Evolutionary conservation across 331 rosid genomes (phyloP), one percentile per base, ranked within the genome.

Genomic region (Acacia pycnantha): DNA sequence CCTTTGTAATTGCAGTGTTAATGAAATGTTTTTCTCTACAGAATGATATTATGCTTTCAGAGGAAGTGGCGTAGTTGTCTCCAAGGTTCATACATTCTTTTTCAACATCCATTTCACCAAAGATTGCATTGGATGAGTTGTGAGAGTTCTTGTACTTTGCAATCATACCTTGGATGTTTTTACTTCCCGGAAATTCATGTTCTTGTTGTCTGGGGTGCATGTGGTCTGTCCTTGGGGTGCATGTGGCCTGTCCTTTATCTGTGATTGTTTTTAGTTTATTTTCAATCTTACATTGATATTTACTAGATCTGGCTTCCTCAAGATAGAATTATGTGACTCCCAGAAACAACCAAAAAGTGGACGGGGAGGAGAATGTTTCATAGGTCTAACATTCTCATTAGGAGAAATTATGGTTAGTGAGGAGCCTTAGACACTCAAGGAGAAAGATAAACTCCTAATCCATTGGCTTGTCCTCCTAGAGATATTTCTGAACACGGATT

Each of bases 131-230:
- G 88, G 83, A 87, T 68, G 69, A 27, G n/a, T 62, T 62, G 85
- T 48, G 76, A 47, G 82, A 11, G 54, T 73, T 68, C 76, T 61
- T 61, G 61, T 77, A 58, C 53, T 78, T 77, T 46, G 26, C 62
- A 59, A 77, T 88, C 84, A 74, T 79, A 79, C 72, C 84, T 78
- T 85, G 91, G 88, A 88, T 58, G 88, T 90, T 76, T 83, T 70
- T 69, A 19, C 81, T 79, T 71, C 70, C 72, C 18, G 13, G 61
- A 47, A 8, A 21, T 62, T 77, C 62, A 2, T 47, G 27, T 27
- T 44, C 43, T 73, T 33, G 19, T 78, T 46, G 56, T 81, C 29
- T 81, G 66, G 48, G 65, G 70, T 76, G 81, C 71, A 46, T 24
- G 43, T 53, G 64, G 47, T 73, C 67, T 61, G 22, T 37, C 47